Percentiles rank a stretch among this genome's conserved stretches.
Conservation (phyloP, 768 basidiomycete species). For the Trametes cingulata region DNA sequence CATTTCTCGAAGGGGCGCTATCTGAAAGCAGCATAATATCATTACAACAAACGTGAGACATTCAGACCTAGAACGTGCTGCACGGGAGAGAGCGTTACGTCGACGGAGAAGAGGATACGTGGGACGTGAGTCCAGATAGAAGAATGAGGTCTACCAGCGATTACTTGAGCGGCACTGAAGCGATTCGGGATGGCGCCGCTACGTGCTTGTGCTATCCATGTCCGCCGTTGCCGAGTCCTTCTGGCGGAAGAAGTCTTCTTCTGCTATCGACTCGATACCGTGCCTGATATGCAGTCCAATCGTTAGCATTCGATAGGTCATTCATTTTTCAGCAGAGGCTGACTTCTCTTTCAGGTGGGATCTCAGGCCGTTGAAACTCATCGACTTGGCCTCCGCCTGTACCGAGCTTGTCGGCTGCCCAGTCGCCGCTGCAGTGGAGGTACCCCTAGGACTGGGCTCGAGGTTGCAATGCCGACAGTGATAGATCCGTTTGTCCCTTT, state of each 20-base stretch:
- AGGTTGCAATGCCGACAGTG: slow-evolving; percentile 7
- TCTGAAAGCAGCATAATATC: slow-evolving; percentile 16
- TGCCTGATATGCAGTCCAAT: slow-evolving; percentile 43
- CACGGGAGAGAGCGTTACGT: neutral
- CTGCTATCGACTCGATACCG: slow-evolving; percentile 43
- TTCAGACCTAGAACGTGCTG: neutral
- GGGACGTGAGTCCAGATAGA: neutral
- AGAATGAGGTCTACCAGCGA: neutral
- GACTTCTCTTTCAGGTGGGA: slow-evolving; percentile 68
- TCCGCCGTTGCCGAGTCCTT: neutral
- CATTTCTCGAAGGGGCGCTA: slow-evolving; percentile 1
- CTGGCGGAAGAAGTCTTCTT: slow-evolving; percentile 53
- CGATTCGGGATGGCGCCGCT: neutral
- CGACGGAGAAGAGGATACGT: neutral
- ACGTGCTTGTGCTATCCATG: neutral
- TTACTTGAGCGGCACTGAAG: neutral
- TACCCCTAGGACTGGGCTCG: neutral
- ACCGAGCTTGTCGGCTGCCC: slow-evolving; percentile 4
- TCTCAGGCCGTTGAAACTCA: slow-evolving; percentile 56
- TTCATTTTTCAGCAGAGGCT: slow-evolving; percentile 22
- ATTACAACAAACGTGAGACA: slow-evolving; percentile 11
- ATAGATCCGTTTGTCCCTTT: slow-evolving; percentile 34
- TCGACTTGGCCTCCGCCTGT: slow-evolving; percentile 29
- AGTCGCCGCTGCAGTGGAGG: slow-evolving; percentile 2
- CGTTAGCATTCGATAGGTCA: neutral